Evolutionary conservation across 108 stramenopile genomes (phyloP).

Genomic region (Nitzschia sp.): DNA sequence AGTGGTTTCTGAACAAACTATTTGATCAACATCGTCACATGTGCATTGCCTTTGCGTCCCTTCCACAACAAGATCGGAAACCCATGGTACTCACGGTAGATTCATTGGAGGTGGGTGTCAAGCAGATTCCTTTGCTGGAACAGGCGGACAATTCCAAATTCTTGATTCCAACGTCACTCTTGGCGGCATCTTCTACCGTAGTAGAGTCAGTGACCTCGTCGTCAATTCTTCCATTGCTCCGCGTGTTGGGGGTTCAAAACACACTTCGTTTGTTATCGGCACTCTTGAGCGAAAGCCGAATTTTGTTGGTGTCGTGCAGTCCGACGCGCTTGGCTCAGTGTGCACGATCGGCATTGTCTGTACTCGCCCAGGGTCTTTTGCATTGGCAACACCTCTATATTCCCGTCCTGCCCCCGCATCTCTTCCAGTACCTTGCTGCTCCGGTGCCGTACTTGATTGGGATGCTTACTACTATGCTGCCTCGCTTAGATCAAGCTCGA

Average conservation of each 20-base stretch:
- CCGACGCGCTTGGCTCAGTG: slow-evolving; percentile 74
- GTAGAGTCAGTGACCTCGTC: slow-evolving; percentile 37
- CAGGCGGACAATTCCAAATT: slow-evolving; percentile 46
- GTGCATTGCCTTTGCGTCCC: slow-evolving; percentile 22
- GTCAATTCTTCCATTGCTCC: slow-evolving; percentile 77
- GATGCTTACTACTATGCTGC: slow-evolving; percentile 32
- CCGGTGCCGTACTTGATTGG: slow-evolving; percentile 81
- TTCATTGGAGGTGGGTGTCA: slow-evolving; percentile 38
- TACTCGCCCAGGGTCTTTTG: slow-evolving; percentile 74
- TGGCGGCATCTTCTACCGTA: slow-evolving; percentile 13
- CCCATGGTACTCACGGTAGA: slow-evolving; percentile 40
- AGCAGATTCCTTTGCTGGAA: slow-evolving; percentile 12
- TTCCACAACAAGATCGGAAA: slow-evolving; percentile 36
- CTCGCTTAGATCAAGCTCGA: slow-evolving; percentile 36
- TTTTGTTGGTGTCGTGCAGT: slow-evolving; percentile 65
- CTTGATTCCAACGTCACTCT: slow-evolving; percentile 47
- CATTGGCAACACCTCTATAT: slow-evolving; percentile 82
- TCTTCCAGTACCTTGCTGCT: slow-evolving; percentile 63
- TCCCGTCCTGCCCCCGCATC: slow-evolving; percentile 79
- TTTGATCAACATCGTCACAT: slow-evolving; percentile 47
- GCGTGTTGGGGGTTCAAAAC: slow-evolving; percentile 67
- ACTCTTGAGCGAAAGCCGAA: slow-evolving; percentile 74
- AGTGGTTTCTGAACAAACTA: slow-evolving; percentile 37
- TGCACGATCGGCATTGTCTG: slow-evolving; percentile 62
- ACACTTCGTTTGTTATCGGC: slow-evolving; percentile 72